phyloP scores from a whole-genome alignment of 169 alveolate genomes.

The Cryptosporidium canis region DNA sequence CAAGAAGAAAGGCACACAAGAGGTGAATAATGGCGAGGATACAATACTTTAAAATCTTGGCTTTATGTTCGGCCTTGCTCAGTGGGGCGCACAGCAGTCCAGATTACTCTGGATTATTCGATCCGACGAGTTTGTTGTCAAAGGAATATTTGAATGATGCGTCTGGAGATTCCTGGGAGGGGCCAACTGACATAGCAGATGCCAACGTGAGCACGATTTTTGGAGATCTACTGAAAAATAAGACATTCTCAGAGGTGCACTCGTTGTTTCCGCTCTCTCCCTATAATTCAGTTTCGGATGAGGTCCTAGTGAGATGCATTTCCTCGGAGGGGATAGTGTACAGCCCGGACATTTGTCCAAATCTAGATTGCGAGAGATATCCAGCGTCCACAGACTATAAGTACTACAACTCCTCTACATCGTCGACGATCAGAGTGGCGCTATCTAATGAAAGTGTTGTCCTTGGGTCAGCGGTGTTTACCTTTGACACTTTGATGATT shows the following conservation, averaged over 20 bases:
- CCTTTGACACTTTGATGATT: slow-evolving; percentile 44
- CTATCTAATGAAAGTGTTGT: not conserved
- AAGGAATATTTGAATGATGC: slow-evolving; percentile 12
- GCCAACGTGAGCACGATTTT: not conserved
- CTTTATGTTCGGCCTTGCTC: not conserved
- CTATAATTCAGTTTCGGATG: slow-evolving; percentile 29
- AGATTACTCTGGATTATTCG: slow-evolving; percentile 20
- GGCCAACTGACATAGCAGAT: not conserved
- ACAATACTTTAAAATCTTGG: not conserved
- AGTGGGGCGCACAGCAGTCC: not conserved
- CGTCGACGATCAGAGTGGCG: slow-evolving; percentile 13
- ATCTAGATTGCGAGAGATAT: not conserved
- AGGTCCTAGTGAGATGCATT: slow-evolving; percentile 13
- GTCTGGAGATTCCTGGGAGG: slow-evolving; percentile 28
- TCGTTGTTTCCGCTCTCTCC: slow-evolving; percentile 42
- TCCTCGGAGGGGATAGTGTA: slow-evolving; percentile 13
- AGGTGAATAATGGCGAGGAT: not conserved
- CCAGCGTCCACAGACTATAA: slow-evolving; percentile 15
- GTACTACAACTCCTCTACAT: slow-evolving; percentile 5
- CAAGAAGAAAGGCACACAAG: not conserved
- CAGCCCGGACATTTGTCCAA: slow-evolving; percentile 30
- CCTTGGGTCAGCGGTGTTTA: slow-evolving; percentile 22
- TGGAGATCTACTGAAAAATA: not conserved
- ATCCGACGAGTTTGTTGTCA: slow-evolving; percentile 48
- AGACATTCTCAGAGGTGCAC: not conserved